Evolutionary conservation across 495 filamentous ascomycete species (phyloP), one percentile per base, ranked within the genome.

Genomic region (Podospora comata): DNA sequence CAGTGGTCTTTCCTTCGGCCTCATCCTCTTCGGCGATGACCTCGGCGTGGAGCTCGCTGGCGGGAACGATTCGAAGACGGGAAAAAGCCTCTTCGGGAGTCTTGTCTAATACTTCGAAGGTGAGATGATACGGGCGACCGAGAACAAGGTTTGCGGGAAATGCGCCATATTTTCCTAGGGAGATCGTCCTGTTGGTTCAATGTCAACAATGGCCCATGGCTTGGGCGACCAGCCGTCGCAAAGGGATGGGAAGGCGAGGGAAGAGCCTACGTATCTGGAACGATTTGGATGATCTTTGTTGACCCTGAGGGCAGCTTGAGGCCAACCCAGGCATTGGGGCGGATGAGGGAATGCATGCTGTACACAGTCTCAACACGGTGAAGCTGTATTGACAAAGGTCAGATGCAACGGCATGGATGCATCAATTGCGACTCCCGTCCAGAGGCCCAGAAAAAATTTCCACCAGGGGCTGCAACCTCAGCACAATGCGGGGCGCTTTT

Each of bases 141-240:
- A 99, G 84, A 44, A 99, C 86, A 19, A 91, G 85, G 73, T 97
- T 97, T 5, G 91, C 85, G 23, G 91, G 88, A 73, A 98, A 97
- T 2, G 84, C 85, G 64, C 96, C 95, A 74, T 91, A 96, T 86
- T 96, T 97, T 39, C 92, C 93, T 32, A 97, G 81, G 15, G 88
- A 91, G 61, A 97, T 90, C 28, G 85, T 89, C 20, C 93, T 97
- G 74, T 20, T 68, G 26, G 20, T 62, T 15, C n/a, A 44, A 19
- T 19, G 71, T 73, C 53, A 70, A 48, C 28, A 44, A 19, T 2
- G 27, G 26, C 30, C 19, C n/a, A 34, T 7, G 2, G 4, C 15
- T 2, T n/a, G 7, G 2, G 30, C 20, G 16, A 20, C 26, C 19
- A 27, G 19, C 48, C 20, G n/a, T 27, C 30, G 39, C 4, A 11